These are phyloP conservation scores for Penicillium antarcticum DNA, from an alignment of 495 filamentous ascomycete species.

Conservation along the genomic window DNA sequence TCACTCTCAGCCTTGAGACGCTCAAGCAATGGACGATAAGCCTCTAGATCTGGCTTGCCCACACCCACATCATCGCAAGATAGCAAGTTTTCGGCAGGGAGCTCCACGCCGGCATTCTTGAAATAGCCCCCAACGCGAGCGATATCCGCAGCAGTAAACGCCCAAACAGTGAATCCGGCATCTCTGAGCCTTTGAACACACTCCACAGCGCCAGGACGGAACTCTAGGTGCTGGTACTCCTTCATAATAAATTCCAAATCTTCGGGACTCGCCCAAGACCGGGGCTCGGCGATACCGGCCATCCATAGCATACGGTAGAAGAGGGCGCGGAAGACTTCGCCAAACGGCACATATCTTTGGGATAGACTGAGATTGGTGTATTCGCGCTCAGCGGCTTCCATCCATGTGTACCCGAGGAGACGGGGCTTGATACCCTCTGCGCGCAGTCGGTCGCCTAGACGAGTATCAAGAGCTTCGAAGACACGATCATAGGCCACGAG, in stretches of 20 bases:
- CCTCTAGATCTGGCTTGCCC: constrained; percentile 29
- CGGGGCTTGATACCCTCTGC: constrained; percentile 31
- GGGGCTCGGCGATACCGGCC: constrained; percentile 26
- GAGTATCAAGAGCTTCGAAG: constrained; percentile 26
- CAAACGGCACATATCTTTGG: constrained; percentile 25
- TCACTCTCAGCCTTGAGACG: constrained; percentile 18
- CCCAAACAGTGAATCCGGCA: constrained; percentile 41
- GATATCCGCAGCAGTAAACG: constrained; percentile 37
- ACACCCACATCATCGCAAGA: constrained; percentile 29
- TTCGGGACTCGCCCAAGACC: constrained; percentile 26
- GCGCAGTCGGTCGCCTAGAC: constrained; percentile 31
- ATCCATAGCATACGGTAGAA: constrained; percentile 37
- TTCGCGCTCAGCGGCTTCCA: constrained; percentile 40
- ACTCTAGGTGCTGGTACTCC: constrained; percentile 23
- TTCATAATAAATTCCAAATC: constrained; percentile 28
- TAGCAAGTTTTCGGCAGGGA: constrained; percentile 34
- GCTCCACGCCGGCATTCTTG: constrained; percentile 26
- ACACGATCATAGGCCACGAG: constrained; percentile 31
- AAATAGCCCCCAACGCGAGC: constrained; percentile 37
- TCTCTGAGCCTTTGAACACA: constrained; percentile 34
- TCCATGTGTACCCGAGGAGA: constrained; percentile 37
- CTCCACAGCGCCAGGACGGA: constrained; percentile 29
- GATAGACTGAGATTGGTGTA: constrained; percentile 39
- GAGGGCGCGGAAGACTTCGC: constrained; percentile 28
- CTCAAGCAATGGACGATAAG: constrained; percentile 25